Percentiles rank a stretch among this genome's conserved stretches.
Evolutionary conservation across 805 yeast genomes (phyloP).

Genomic region (Yamadazyma sp.): DNA sequence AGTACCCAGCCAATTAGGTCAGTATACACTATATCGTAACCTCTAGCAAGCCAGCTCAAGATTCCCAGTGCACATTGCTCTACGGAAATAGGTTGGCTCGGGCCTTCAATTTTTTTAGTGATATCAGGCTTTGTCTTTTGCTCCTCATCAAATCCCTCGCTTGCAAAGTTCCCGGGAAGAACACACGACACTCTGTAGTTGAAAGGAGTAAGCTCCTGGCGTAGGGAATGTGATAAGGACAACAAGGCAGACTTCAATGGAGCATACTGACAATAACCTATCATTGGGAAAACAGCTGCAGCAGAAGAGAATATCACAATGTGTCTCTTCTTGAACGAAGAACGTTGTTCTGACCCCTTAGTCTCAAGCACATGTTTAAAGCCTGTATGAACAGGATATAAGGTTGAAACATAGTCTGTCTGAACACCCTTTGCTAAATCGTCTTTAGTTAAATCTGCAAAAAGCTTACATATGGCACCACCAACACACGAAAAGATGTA

Average conservation of each 20-base stretch:
- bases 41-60: constrained; percentile 53
- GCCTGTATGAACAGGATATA: constrained; percentile 67
- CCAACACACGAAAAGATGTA: constrained; percentile 87
- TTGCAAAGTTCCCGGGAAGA: constrained; percentile 84
- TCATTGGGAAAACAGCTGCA: constrained; percentile 80
- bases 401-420: constrained; percentile 71
- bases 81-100: constrained; percentile 68
- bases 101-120: constrained; percentile 81
- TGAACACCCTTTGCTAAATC: constrained; percentile 63
- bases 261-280: constrained; percentile 89
- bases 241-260: constrained; percentile 85
- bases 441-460: constrained; percentile 58
- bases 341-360: constrained; percentile 7
- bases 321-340: constrained; percentile 49
- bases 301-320: constrained; percentile 66
- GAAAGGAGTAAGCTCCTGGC: constrained; percentile 77
- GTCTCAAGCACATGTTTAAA: constrained; percentile 38
- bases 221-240: constrained; percentile 68
- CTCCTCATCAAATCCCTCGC: constrained; percentile 86
- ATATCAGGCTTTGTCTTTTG: constrained; percentile 82
- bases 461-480: constrained; percentile 73
- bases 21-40: constrained; percentile 74
- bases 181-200: constrained; percentile 70
- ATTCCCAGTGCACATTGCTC: constrained; percentile 65
- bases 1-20: constrained; percentile 85